Base-by-base conservation (phyloP, 306 rosid genomes). In the Glycine latifolia region DNA sequence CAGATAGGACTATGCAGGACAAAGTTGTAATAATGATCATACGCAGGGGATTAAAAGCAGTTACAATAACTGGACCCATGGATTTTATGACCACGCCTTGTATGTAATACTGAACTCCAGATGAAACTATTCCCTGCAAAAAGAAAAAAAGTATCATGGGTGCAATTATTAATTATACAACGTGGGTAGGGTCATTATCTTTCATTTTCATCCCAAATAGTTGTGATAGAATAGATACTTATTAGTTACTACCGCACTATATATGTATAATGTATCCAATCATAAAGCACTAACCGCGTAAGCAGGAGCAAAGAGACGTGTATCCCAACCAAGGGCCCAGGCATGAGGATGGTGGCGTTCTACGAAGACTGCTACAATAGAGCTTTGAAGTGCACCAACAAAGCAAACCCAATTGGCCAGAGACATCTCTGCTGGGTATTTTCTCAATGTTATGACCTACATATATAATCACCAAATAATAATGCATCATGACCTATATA, bases 11-110 rank as follows among this genome's bases (percentile, higher is more conserved):
- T 65, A 87, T 59, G 62, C 87, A 85, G 3, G 83, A 91, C 49
- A 91, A 65, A 50, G 87, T 62, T 0, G 94, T 71, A 50, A 92
- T 91, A 1, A 92, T 80, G 81, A 94, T 76, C 98, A 89, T 92
- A 58, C 96, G 88, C 2, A 91, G 75, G 52, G 97, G 97, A 73
- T 91, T 92, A 14, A 91, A 92, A 46, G 96, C 96, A 7, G 97
- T 94, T 0, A 94, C 97, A 53, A 89, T 89, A 2, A 94, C 95
- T 16, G 94, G 98, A 2, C 98, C 97, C 88, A 89, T 89, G 0
- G 87, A 73, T 80, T 81, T 89, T 85, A 87, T 83, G 4, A 94
- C 95, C 53, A 87, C 14, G 31, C 92, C 98, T 85, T 94, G 98
- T 31, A 92, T 85, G 80, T 91, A 94, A 50, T 92, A 89, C 39